A percentile compares a stretch with the other conserved stretches of the same genome.
Conservation (phyloP, 768 basidiomycete genomes). For the Amanita brunnescens region DNA sequence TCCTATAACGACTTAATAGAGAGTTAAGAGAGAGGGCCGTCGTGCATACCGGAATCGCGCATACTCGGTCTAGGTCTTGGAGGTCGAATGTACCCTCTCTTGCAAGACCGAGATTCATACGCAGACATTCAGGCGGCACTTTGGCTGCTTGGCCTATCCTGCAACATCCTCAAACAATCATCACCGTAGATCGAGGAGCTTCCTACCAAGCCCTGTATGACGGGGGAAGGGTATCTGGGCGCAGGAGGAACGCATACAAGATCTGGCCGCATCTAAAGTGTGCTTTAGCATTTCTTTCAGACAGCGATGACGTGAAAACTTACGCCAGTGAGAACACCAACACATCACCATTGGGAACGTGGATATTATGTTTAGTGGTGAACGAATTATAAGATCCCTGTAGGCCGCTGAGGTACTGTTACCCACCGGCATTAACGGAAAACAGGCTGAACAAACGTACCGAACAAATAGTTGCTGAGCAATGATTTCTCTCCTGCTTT, state of each 20-base stretch:
- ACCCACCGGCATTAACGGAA: not conserved
- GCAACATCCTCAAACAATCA: not conserved
- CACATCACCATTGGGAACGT: conserved; percentile 76
- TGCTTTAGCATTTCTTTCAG: not conserved
- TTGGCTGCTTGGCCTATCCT: conserved; percentile 71
- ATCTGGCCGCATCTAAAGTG: conserved; percentile 71
- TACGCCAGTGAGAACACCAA: conserved; percentile 74
- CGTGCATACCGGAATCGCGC: conserved; percentile 36
- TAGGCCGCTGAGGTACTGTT: conserved; percentile 48
- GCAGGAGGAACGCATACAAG: conserved; percentile 65
- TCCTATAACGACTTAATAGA: conserved; percentile 26
- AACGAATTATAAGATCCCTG: conserved; percentile 85
- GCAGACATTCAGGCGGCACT: conserved; percentile 47
- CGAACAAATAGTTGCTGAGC: conserved; percentile 88
- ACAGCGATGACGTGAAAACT: conserved; percentile 12
- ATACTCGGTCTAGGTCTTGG: conserved; percentile 44
- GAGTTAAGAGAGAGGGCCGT: not conserved
- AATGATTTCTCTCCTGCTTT: conserved; percentile 51
- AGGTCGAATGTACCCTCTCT: conserved; percentile 49
- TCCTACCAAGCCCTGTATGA: conserved; percentile 69
- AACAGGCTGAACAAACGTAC: conserved; percentile 28
- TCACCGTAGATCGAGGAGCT: not conserved
- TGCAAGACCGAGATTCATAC: conserved; percentile 54
- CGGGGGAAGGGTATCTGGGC: conserved; percentile 77
- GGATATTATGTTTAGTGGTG: conserved; percentile 55